Percentiles rank a stretch among this genome's conserved stretches.
These are phyloP conservation scores for Calocybe cyanea DNA, from an alignment of 768 basidiomycete genomes.

Conservation along the genomic window DNA sequence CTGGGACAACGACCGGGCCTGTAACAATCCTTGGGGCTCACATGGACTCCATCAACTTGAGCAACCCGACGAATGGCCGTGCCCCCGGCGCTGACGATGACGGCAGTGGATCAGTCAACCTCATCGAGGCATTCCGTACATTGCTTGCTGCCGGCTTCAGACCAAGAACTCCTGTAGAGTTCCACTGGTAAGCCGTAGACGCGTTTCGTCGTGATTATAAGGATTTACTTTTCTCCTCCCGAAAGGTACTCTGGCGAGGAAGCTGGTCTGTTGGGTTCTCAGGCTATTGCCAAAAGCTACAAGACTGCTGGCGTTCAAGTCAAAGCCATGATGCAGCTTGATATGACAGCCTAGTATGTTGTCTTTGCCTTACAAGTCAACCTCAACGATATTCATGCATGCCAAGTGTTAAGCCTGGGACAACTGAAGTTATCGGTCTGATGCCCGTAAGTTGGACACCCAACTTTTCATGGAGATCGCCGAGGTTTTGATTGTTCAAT, in stretches of 20 bases:
- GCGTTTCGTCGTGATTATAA: background rate
- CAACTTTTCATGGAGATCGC: too few species aligned
- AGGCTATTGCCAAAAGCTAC: slow-evolving; percentile 45
- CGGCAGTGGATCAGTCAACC: slow-evolving; percentile 42
- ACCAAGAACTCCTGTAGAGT: slow-evolving; percentile 41
- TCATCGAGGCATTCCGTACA: slow-evolving; percentile 41
- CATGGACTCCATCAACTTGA: slow-evolving; percentile 25
- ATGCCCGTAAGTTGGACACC: slow-evolving; percentile 19
- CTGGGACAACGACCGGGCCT: slow-evolving; percentile 16
- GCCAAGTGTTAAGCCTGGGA: slow-evolving; percentile 41
- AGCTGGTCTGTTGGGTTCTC: slow-evolving; percentile 45
- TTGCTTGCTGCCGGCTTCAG: slow-evolving; percentile 36
- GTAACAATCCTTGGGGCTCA: slow-evolving; percentile 26
- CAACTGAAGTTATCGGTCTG: slow-evolving; percentile 32
- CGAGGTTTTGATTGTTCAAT: slow-evolving; percentile 5
- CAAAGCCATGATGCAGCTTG: slow-evolving; percentile 44
- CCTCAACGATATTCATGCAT: slow-evolving; percentile 5
- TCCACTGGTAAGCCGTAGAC: slow-evolving; percentile 37
- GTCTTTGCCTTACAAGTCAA: background rate
- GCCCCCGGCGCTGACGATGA: slow-evolving; percentile 39
- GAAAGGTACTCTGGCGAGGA: slow-evolving; percentile 36
- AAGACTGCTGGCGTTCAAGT: slow-evolving; percentile 37
- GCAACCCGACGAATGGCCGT: slow-evolving; percentile 20
- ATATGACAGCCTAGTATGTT: slow-evolving; percentile 38
- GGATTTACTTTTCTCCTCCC: background rate